phyloP scores from a whole-genome alignment of 805 yeast genomes.

The Teunomyces atbi region DNA sequence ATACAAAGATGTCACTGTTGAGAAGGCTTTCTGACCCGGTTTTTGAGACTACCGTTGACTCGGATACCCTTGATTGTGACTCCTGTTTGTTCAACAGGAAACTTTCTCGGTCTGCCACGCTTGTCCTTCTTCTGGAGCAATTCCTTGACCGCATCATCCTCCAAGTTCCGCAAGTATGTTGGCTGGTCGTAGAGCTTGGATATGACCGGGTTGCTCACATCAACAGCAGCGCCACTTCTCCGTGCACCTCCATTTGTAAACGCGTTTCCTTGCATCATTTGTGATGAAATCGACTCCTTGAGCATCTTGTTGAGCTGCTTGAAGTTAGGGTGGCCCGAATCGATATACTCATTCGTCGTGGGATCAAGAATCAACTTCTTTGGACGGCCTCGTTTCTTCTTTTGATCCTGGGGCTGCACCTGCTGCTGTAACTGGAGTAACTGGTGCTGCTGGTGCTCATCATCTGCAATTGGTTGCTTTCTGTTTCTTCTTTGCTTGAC shows the following conservation, averaged over 20 bases:
- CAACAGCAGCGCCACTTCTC: conserved; percentile 3
- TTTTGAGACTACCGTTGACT: conserved; percentile 30
- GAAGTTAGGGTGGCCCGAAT: conserved; percentile 41
- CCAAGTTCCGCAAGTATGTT: conserved; percentile 25
- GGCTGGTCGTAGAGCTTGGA: conserved; percentile 28
- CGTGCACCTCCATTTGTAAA: not conserved
- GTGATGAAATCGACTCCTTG: conserved; percentile 12
- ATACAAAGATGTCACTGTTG: not conserved
- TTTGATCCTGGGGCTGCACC: conserved; percentile 15
- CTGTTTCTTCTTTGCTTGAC: conserved; percentile 2
- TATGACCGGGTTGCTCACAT: conserved; percentile 6
- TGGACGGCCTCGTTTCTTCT: conserved; percentile 43
- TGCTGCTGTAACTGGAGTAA: conserved; percentile 4
- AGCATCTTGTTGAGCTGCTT: conserved; percentile 35
- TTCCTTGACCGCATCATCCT: conserved; percentile 33
- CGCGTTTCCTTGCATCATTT: conserved; percentile 3
- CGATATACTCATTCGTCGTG: conserved; percentile 39
- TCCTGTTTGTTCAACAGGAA: conserved; percentile 46
- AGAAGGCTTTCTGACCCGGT: conserved; percentile 7
- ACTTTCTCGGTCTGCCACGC: conserved; percentile 52
- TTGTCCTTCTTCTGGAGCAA: conserved; percentile 41
- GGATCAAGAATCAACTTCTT: conserved; percentile 41
- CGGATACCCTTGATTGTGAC: conserved; percentile 43
- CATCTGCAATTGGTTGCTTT: conserved; percentile 9
- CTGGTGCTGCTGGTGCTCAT: conserved; percentile 10